Conservation (phyloP, 202 grass and related monocot genomes). For the Bolboschoenoplectus hybrid region DNA sequence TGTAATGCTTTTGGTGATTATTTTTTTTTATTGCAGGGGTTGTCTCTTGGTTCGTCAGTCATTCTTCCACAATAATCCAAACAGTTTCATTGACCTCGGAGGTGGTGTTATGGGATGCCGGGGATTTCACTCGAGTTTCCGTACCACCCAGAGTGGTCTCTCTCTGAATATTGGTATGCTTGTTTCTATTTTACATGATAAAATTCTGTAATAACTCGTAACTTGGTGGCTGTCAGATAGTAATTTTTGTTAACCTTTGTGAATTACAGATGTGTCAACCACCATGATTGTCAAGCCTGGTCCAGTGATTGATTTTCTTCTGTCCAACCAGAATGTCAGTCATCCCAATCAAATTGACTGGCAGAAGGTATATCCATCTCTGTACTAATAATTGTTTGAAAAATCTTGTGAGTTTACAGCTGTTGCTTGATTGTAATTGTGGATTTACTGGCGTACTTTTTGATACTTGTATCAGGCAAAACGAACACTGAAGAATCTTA, state of each 20-base stretch:
- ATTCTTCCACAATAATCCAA: slow-evolving; percentile 73
- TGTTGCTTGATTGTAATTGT: background rate
- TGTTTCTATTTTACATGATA: background rate
- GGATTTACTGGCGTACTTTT: slow-evolving; percentile 9
- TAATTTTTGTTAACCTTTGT: slow-evolving; percentile 26
- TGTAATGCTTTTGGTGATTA: background rate
- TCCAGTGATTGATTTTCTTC: slow-evolving; percentile 75
- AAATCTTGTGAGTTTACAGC: slow-evolving; percentile 1
- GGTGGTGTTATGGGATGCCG: slow-evolving; percentile 75
- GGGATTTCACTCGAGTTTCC: slow-evolving; percentile 90
- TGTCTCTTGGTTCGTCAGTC: slow-evolving; percentile 84
- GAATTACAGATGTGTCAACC: slow-evolving; percentile 76
- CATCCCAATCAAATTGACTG: slow-evolving; percentile 67
- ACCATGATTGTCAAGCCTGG: slow-evolving; percentile 94
- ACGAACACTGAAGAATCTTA: slow-evolving; percentile 61
- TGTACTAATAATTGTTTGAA: background rate
- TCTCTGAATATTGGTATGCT: slow-evolving; percentile 77
- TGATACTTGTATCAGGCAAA: slow-evolving; percentile 53
- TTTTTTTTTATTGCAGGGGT: slow-evolving; percentile 55
- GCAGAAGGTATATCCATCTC: slow-evolving; percentile 49
- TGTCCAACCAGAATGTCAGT: slow-evolving; percentile 70
- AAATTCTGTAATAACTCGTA: background rate
- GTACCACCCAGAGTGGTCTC: slow-evolving; percentile 72
- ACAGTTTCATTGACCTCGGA: slow-evolving; percentile 64
- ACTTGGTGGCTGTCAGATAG: background rate